Evolutionary conservation across 2,329 filamentous ascomycete genomes (phyloP).

Genomic region (Hypoxylon sp.): DNA sequence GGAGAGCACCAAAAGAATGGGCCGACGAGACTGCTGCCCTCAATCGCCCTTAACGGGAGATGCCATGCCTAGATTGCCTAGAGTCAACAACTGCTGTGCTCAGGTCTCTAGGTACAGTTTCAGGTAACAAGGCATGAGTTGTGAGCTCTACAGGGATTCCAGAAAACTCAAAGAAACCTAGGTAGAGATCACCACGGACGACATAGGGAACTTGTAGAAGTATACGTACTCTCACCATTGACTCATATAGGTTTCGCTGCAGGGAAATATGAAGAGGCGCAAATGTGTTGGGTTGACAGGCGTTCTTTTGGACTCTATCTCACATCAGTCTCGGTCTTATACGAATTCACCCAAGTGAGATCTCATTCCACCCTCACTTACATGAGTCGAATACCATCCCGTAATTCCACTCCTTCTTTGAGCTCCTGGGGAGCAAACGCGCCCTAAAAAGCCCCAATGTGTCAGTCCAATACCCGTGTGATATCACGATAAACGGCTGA

Average conservation of each 20-base stretch:
- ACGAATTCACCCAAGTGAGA: background rate
- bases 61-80: constrained; percentile 55
- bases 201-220: background rate
- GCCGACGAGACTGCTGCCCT: constrained; percentile 69
- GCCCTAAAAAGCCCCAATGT: constrained; percentile 55
- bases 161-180: background rate
- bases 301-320: constrained; percentile 67
- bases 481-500: background rate
- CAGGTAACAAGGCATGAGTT: background rate
- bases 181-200: background rate
- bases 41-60: constrained; percentile 69
- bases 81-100: constrained; percentile 3
- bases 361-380: constrained; percentile 53
- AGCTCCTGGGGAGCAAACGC: constrained; percentile 63
- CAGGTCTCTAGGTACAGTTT: background rate
- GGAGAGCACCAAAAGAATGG: constrained; percentile 73
- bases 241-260: constrained; percentile 61
- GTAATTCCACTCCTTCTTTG: constrained; percentile 58
- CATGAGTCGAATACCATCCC: constrained; percentile 68
- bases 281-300: constrained; percentile 69
- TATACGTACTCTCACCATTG: constrained; percentile 62
- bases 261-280: constrained; percentile 67
- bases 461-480: constrained; percentile 6
- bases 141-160: background rate
- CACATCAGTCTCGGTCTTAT: constrained; percentile 28